Evolutionary conservation across 148 eudicot genomes (phyloP).

Genomic region (Talinum fruticosum): DNA sequence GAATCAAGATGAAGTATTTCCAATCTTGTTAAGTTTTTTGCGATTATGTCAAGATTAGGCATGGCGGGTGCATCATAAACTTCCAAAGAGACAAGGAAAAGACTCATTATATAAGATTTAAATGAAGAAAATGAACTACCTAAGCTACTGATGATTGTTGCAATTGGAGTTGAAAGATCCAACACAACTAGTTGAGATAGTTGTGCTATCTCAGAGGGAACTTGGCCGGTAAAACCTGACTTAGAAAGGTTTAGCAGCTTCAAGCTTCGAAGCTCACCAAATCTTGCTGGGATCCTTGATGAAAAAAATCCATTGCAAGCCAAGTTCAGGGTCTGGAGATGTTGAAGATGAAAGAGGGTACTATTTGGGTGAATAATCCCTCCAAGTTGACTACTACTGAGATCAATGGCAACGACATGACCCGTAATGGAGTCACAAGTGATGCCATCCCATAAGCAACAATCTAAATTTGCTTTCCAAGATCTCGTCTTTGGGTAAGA

Average conservation of each 20-base stretch:
- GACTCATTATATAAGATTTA: constrained; percentile 2
- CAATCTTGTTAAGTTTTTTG: constrained; percentile 10
- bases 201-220: background rate
- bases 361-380: constrained; percentile 24
- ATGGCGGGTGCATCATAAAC: background rate
- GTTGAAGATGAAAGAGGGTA: constrained; percentile 25
- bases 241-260: constrained; percentile 22
- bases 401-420: constrained; percentile 26
- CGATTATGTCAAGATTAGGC: background rate
- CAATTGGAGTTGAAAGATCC: constrained; percentile 8
- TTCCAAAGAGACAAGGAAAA: too few relatives aligned
- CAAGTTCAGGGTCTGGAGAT: constrained; percentile 25
- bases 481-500: constrained; percentile 22
- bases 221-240: background rate
- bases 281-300: constrained; percentile 18
- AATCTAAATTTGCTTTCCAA: constrained; percentile 32
- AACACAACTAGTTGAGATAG: constrained; percentile 6
- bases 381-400: constrained; percentile 19
- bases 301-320: constrained; percentile 19
- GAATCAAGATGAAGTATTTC: constrained; percentile 5
- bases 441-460: constrained; percentile 41
- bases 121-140: background rate
- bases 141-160: background rate
- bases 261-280: constrained; percentile 15
- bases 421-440: constrained; percentile 23